A percentile compares a stretch with the other conserved stretches of the same genome.
Conservation (phyloP, 2,329 filamentous ascomycete genomes). For the Hymenoscyphus linearis region DNA sequence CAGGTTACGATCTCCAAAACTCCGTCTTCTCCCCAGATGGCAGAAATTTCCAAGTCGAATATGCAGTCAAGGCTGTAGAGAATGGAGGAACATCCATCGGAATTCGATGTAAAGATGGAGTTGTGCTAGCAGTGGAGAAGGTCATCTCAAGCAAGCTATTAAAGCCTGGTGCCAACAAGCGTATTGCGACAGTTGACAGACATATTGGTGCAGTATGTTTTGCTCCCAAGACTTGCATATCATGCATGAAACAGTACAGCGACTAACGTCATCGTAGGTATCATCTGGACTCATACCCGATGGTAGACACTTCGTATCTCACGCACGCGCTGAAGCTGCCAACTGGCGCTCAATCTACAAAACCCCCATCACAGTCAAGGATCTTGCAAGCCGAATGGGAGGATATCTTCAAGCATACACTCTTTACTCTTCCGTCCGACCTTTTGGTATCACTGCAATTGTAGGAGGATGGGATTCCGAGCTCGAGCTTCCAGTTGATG, state of each 20-base stretch:
- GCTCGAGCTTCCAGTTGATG: constrained; percentile 78
- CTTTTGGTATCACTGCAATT: constrained; percentile 94
- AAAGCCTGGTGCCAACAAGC: constrained; percentile 93
- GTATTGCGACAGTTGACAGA: constrained; percentile 89
- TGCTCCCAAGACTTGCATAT: not conserved
- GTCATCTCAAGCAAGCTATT: constrained; percentile 91
- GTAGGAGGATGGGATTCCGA: constrained; percentile 91
- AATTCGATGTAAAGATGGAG: constrained; percentile 94
- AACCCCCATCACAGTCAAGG: constrained; percentile 80
- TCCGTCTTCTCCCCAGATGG: constrained; percentile 99
- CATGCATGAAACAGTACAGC: not conserved
- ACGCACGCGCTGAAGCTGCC: constrained; percentile 88
- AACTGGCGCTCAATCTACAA: constrained; percentile 94
- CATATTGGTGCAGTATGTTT: constrained; percentile 83
- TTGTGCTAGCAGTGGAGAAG: constrained; percentile 95
- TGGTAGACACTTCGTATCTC: constrained; percentile 88
- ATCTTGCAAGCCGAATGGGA: constrained; percentile 88
- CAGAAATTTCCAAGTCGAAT: constrained; percentile 98
- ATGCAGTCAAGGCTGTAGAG: constrained; percentile 97
- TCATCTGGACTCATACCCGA: constrained; percentile 93
- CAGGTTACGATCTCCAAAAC: constrained; percentile 98
- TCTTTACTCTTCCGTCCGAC: constrained; percentile 91
- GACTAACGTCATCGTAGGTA: constrained; percentile 53
- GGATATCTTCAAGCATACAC: constrained; percentile 97
- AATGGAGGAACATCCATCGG: constrained; percentile 95